Evolutionary conservation across 1,284 basidiomycete genomes (phyloP).

Genomic region (Malassezia obtusa): DNA sequence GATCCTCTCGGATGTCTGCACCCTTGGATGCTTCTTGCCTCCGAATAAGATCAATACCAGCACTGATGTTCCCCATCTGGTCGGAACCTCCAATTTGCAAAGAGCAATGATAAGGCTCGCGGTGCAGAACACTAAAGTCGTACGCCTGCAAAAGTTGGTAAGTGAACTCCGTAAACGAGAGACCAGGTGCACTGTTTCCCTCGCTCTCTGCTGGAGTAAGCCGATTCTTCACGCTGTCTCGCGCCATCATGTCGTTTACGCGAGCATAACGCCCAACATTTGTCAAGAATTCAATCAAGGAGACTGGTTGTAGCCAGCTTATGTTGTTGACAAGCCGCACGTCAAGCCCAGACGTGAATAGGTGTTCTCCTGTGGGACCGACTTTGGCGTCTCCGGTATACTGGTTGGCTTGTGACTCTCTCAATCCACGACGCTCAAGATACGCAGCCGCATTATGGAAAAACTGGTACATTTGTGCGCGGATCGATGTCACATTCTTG

Average conservation of each 20-base stretch:
- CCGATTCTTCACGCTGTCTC: constrained; percentile 67
- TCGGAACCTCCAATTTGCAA: constrained; percentile 93
- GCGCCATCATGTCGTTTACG: constrained; percentile 77
- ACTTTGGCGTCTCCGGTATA: not conserved
- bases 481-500: constrained; percentile 62
- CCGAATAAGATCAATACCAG: constrained; percentile 78
- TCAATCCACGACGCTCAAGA: constrained; percentile 41
- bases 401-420: not conserved
- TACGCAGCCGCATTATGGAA: constrained; percentile 60
- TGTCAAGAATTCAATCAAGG: constrained; percentile 73
- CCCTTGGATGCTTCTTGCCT: constrained; percentile 48
- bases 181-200: constrained; percentile 53
- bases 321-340: constrained; percentile 61
- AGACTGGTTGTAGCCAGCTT: constrained; percentile 66
- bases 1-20: constrained; percentile 15
- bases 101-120: constrained; percentile 57
- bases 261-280: constrained; percentile 70
- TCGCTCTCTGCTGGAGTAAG: constrained; percentile 3
- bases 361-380: not conserved
- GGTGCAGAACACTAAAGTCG: constrained; percentile 75
- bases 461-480: constrained; percentile 61
- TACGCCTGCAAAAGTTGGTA: constrained; percentile 96
- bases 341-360: constrained; percentile 7
- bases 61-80: constrained; percentile 96
- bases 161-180: constrained; percentile 93